phyloP scores from a whole-genome alignment of 805 yeast species.

The Suhomyces tanzawaensis region DNA sequence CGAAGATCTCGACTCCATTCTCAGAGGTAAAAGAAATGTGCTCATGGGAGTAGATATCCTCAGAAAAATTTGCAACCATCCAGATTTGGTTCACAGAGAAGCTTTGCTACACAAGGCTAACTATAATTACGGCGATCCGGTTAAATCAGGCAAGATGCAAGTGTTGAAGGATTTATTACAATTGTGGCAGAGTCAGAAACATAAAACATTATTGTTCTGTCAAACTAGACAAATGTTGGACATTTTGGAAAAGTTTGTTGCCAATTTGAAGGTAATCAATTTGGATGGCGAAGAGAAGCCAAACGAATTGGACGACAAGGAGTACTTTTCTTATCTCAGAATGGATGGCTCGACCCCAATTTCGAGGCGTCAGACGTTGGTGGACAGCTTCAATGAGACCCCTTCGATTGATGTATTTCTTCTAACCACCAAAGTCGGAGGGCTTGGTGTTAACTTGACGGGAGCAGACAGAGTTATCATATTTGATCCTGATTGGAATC shows the following conservation, averaged over 20 bases:
- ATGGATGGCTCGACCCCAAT: slow-evolving; percentile 97
- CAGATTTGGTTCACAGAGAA: slow-evolving; percentile 67
- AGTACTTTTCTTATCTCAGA: slow-evolving; percentile 53
- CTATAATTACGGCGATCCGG: slow-evolving; percentile 52
- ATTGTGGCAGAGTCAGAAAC: slow-evolving; percentile 74
- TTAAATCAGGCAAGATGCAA: slow-evolving; percentile 83
- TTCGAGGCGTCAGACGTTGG: slow-evolving; percentile 68
- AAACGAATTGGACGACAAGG: neutral
- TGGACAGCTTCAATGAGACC: slow-evolving; percentile 74
- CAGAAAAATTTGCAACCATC: slow-evolving; percentile 94
- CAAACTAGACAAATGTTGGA: slow-evolving; percentile 94
- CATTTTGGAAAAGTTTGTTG: slow-evolving; percentile 70
- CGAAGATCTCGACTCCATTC: slow-evolving; percentile 68
- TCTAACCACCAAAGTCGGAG: slow-evolving; percentile 93
- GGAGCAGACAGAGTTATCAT: slow-evolving; percentile 95
- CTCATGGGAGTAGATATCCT: slow-evolving; percentile 86
- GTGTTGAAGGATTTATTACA: slow-evolving; percentile 74
- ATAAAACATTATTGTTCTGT: slow-evolving; percentile 80
- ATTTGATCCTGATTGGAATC: slow-evolving; percentile 98
- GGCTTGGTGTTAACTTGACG: slow-evolving; percentile 87
- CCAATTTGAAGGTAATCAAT: slow-evolving; percentile 29
- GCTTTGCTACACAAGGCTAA: slow-evolving; percentile 30
- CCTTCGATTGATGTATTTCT: slow-evolving; percentile 61
- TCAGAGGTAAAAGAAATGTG: slow-evolving; percentile 75
- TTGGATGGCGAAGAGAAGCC: neutral